A percentile compares a stretch with the other conserved stretches of the same genome.
phyloP scores from a whole-genome alignment of 371 early-diverging fungal genomes.

The Phascolomyces articulosus region DNA sequence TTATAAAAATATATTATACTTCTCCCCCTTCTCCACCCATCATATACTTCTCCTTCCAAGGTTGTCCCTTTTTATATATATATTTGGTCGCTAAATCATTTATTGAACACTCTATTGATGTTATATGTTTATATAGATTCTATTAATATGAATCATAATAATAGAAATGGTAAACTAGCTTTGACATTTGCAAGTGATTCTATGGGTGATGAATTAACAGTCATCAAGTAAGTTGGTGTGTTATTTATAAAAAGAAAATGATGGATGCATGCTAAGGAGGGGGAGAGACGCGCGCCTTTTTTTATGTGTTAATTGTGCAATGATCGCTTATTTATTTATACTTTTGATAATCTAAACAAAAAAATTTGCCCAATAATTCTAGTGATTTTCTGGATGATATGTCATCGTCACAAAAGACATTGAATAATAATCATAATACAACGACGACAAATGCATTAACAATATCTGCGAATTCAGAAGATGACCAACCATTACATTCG shows the following conservation, averaged over 20 bases:
- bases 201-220: conserved; percentile 80
- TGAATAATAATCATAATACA: not conserved
- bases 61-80: not conserved
- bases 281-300: not conserved
- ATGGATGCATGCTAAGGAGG: not conserved
- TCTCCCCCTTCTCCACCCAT: too few species aligned
- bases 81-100: too few species aligned
- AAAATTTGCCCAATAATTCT: not conserved
- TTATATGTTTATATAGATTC: not conserved
- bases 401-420: not conserved
- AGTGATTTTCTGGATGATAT: conserved; percentile 5
- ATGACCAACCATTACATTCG: not conserved
- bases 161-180: not conserved
- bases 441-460: not conserved
- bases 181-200: conserved; percentile 75
- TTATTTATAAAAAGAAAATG: not conserved
- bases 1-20: too few species aligned
- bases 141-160: not conserved
- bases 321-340: too few species aligned
- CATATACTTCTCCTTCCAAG: too few species aligned
- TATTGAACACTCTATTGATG: too few species aligned
- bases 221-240: conserved; percentile 55
- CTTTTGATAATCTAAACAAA: too few species aligned
- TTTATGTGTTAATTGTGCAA: not conserved
- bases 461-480: conserved; percentile 7